Conservation (phyloP, 2,329 filamentous ascomycete genomes). For the Rutstroemia sp. region DNA sequence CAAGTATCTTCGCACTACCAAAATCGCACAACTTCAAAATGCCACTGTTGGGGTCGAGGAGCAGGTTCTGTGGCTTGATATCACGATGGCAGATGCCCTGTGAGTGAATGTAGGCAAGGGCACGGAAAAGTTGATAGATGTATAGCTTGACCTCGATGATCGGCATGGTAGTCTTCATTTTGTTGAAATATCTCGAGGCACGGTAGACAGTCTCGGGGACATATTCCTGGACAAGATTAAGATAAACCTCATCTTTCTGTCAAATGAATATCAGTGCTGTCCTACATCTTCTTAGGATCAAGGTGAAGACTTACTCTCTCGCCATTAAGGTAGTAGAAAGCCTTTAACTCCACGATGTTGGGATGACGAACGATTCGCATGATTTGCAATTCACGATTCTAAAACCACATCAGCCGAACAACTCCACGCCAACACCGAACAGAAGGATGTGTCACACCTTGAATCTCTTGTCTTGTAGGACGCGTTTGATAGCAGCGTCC, state of each 20-base stretch:
- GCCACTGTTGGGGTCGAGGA: constrained; percentile 84
- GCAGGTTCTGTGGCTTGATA: constrained; percentile 97
- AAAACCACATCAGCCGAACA: constrained; percentile 25
- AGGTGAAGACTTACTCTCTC: constrained; percentile 65
- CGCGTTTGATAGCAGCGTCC: constrained; percentile 97
- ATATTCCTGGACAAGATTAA: constrained; percentile 96
- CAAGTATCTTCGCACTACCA: constrained; percentile 95
- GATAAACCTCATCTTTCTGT: constrained; percentile 96
- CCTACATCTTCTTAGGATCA: constrained; percentile 11
- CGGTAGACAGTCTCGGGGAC: constrained; percentile 98
- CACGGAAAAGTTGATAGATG: constrained; percentile 98
- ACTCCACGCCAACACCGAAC: background rate
- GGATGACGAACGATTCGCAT: constrained; percentile 99
- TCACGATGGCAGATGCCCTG: constrained; percentile 98
- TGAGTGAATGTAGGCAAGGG: constrained; percentile 96
- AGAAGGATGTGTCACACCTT: constrained; percentile 58
- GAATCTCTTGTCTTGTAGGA: constrained; percentile 98
- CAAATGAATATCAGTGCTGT: constrained; percentile 12
- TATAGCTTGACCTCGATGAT: constrained; percentile 98
- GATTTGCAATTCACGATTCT: constrained; percentile 99
- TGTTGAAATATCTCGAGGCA: constrained; percentile 98
- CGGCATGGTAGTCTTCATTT: constrained; percentile 99
- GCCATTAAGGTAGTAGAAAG: constrained; percentile 99
- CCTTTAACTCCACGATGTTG: constrained; percentile 98
- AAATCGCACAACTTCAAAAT: constrained; percentile 98